Conservation (phyloP, 352 stramenopile genomes). For the Phytophthora aleatoria region DNA sequence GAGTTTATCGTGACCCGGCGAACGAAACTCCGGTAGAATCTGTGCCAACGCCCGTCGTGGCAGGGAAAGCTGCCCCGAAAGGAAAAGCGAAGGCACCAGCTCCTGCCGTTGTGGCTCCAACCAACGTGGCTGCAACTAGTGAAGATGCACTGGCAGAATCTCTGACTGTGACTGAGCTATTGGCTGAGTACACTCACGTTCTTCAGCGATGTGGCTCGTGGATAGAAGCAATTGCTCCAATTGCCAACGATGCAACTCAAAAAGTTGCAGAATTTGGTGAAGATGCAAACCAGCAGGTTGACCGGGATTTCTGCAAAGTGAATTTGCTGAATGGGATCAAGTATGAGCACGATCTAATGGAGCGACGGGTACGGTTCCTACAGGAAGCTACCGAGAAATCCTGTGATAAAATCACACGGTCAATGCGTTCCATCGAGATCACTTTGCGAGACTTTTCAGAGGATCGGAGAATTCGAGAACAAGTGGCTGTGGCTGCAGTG, state of each 20-base stretch:
- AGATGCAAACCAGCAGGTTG: background rate
- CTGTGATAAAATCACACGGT: conserved; percentile 51
- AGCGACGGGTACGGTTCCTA: conserved; percentile 55
- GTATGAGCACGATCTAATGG: conserved; percentile 66
- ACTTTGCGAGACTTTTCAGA: conserved; percentile 50
- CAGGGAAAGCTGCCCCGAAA: conserved; percentile 41
- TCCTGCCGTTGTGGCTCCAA: conserved; percentile 19
- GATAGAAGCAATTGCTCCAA: conserved; percentile 38
- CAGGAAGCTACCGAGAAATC: conserved; percentile 43
- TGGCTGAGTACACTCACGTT: conserved; percentile 50
- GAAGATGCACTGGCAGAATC: conserved; percentile 34
- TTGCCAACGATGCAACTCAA: conserved; percentile 16
- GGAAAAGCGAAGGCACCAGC: conserved; percentile 44
- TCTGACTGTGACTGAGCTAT: conserved; percentile 42
- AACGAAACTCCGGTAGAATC: conserved; percentile 24
- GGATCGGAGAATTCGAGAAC: conserved; percentile 51
- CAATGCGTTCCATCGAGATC: conserved; percentile 55
- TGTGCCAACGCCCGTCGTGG: conserved; percentile 8
- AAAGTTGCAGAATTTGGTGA: conserved; percentile 13
- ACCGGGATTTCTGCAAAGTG: conserved; percentile 35
- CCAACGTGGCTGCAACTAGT: conserved; percentile 16
- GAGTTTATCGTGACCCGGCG: conserved; percentile 45
- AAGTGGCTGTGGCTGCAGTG: conserved; percentile 50
- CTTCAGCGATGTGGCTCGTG: conserved; percentile 50
- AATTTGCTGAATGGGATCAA: conserved; percentile 65